Evolutionary conservation across 2,329 filamentous ascomycete species (phyloP), one percentile per base, ranked within the genome.

Genomic region (Fusarium sp.): DNA sequence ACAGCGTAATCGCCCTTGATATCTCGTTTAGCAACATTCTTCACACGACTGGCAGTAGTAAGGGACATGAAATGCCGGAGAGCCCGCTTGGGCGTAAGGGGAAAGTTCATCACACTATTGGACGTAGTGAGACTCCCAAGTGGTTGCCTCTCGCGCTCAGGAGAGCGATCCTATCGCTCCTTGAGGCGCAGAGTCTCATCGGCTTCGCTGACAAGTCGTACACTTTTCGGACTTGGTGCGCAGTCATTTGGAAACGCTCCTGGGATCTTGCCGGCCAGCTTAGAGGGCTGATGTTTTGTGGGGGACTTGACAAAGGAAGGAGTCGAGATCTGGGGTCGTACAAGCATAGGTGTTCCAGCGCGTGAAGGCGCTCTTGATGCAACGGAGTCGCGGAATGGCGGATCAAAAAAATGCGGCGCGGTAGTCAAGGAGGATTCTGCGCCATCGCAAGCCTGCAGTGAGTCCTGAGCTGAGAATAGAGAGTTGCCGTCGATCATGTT

Each of bases 341-440:
- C 87, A 81, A 86, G 84, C 85, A 92, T 87, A 32, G 91, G 91
- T 14, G 90, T 93, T 54, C 86, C 84, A 4, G 90, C 89, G 75
- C 90, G 85, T 13, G 90, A 92, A 63, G 83, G 84, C 56, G 85
- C 82, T 27, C 87, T 87, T 56, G 85, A 86, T 59, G 86, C 84
- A 68, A 81, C 74, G 6, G 81, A 78, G 60, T 96, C 94, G 51
- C 87, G 86, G 75, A 92, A 97, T 17, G 93, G 86, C 7, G 85
- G 87, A 56, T 97, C 94, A 56, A 97, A 84, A 77, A 95, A 97
- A 17, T 87, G 83, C 4, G 89, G 83, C 3, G 94, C 94, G 1
- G 90, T 85, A 70, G 90, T 88, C 39, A 98, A 83, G 56, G 89
- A 86, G 7, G 93, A 91, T 77, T 98, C 95, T 2, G 93, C 94